phyloP scores from a whole-genome alignment of 2,329 filamentous ascomycete genomes.

The Lachnellula occidentalis region DNA sequence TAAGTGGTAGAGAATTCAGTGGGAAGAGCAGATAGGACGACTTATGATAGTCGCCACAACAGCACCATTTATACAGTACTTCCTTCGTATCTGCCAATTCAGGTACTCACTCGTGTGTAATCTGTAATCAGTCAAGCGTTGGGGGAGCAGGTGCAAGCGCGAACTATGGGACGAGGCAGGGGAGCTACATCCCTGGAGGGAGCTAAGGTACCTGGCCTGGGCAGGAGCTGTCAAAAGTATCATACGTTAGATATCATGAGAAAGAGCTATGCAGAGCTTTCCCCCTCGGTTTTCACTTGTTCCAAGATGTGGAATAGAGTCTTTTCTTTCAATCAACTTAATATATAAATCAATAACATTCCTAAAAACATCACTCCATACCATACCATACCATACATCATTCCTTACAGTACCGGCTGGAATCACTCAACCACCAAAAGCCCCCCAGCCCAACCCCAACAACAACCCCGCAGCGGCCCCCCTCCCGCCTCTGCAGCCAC shows the following conservation, averaged over 20 bases:
- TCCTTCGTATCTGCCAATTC: too few relatives aligned
- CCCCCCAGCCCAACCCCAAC: neutral
- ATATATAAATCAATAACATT: neutral
- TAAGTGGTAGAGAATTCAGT: too few relatives aligned
- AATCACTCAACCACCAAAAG: neutral
- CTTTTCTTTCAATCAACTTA: neutral
- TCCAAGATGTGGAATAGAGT: too few relatives aligned
- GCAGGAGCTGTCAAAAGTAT: neutral
- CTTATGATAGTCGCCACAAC: too few relatives aligned
- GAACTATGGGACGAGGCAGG: neutral
- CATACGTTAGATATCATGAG: neutral
- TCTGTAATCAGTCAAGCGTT: too few relatives aligned
- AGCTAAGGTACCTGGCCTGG: neutral
- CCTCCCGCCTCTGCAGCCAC: slow-evolving; percentile 1
- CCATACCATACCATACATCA: neutral
- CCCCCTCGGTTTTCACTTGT: neutral
- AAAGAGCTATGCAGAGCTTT: neutral
- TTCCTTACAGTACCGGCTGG: neutral
- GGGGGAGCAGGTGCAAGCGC: neutral
- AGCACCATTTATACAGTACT: too few relatives aligned
- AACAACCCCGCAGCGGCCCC: neutral
- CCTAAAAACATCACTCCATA: too few relatives aligned
- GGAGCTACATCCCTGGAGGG: neutral
- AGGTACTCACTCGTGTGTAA: too few relatives aligned
- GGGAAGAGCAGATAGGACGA: too few relatives aligned